phyloP scores from a whole-genome alignment of 2,329 filamentous ascomycete genomes.

The Phialophora macrospora region DNA sequence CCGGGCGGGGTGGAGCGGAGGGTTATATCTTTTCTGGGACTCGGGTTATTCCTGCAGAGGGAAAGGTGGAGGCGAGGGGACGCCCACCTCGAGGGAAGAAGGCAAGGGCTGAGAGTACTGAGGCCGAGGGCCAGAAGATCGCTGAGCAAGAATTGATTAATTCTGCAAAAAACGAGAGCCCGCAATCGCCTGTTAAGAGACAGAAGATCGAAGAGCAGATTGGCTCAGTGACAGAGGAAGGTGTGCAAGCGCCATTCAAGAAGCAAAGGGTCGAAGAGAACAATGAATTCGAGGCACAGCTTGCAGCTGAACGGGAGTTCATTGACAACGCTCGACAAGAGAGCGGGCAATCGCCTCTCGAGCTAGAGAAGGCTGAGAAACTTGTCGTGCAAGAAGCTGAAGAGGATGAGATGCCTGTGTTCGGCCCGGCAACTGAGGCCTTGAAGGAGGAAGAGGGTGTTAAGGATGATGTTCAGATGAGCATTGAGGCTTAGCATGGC shows the following conservation, averaged over 20 bases:
- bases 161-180: neutral
- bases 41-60: slow-evolving; percentile 75
- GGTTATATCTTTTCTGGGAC: slow-evolving; percentile 88
- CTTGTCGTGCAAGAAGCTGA: neutral
- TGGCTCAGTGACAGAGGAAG: neutral
- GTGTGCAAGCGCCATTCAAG: neutral
- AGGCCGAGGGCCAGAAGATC: neutral
- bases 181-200: neutral
- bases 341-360: slow-evolving; percentile 30
- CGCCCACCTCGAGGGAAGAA: slow-evolving; percentile 64
- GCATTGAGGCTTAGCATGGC: slow-evolving; percentile 3
- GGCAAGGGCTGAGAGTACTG: slow-evolving; percentile 32
- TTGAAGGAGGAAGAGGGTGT: slow-evolving; percentile 9
- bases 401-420: slow-evolving; percentile 1
- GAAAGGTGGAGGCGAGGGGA: slow-evolving; percentile 80
- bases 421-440: slow-evolving; percentile 6
- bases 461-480: slow-evolving; percentile 16
- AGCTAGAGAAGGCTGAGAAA: slow-evolving; percentile 29
- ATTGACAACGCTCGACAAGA: neutral
- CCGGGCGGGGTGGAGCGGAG: slow-evolving; percentile 80
- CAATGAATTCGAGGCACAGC: neutral
- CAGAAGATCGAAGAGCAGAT: neutral
- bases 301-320: neutral
- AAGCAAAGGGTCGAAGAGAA: neutral
- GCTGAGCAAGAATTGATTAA: neutral